Evolutionary conservation across 495 filamentous ascomycete genomes (phyloP), one percentile per base, ranked within the genome.

Genomic region (Penicillium macrosclerotiorum): DNA sequence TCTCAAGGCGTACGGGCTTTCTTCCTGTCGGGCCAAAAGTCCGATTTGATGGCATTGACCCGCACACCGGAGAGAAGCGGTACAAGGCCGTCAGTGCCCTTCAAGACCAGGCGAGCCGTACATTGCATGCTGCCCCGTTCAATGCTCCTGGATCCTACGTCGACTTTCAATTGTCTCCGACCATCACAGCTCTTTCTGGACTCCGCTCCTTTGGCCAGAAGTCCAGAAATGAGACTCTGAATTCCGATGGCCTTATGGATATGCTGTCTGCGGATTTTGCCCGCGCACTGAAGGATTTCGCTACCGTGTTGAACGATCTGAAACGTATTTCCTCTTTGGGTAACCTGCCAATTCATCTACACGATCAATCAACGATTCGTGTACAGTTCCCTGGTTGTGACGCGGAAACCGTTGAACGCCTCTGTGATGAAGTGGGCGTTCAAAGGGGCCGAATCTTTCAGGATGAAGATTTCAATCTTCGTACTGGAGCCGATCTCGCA

Each of bases 371-470:
- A 0, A 79, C 79, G 5, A 69, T 98, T 6, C 79, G 86, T 8
- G 85, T 97, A 2, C 83, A 89, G 26, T 97, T 98, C 60, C 86
- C 89, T 1, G 93, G 93, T 17, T 95, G 92, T 50, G 91, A 96
- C 57, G 81, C 80, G 0, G 81, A 84, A 4, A 88, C 86, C 2
- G 90, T 97, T 0, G 89, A 94, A 60, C 70, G 76, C 12, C 74
- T 96, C 0, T 96, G 91, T 60, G 76, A 88, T 34, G 93, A 98
- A 64, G 76, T 92, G n/a, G 88, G 86, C 13, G 71, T 96, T 7
- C 76, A 77, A 31, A 71, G 89, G 25, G 93, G 93, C 3, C 71
- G 89, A 12, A 79, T 96, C 7, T 52, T 70, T 13, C 85, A 97
- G 67, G 93, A 98, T 54, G 73, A 82, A 31, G 81, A 84, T 29